Evolutionary conservation across 768 basidiomycete genomes (phyloP), one percentile per base, ranked within the genome.

Genomic region (Calocybe cyanea): DNA sequence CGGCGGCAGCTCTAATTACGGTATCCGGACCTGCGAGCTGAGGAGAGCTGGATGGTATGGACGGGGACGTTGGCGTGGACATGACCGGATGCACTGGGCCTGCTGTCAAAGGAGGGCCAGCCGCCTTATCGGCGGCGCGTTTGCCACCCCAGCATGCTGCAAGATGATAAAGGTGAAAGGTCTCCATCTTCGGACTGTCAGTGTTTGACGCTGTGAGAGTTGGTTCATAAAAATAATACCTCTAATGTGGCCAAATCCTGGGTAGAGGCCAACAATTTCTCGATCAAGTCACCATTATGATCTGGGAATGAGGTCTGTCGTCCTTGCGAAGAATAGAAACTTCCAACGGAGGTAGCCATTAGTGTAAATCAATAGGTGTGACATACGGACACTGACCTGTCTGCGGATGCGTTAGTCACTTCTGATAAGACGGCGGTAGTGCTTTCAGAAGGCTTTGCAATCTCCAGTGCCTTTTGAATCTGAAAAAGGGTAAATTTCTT

Each of bases 321-420:
- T 36, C 89, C 89, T 66, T 91, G 89, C 10, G 87, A 89, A 39
- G 87, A 88, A 67, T 91, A 91, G 66, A 90, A 90, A 59, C 87
- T 90, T 51, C 15, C 51, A 48, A 52, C 20, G 10, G 38, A 43
- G 48, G 17, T 3, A 43, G 9, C 6, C 11, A n/a, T 28, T 33
- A 46, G 33, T 46, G n/a, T n/a, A n/a, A n/a, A n/a, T n/a, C n/a
- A n/a, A n/a, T n/a, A n/a, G n/a, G n/a, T n/a, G n/a, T 44, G 37
- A 4, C 7, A 28, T 11, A 10, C 15, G 37, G 14, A 2, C 45
- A 39, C 59, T 41, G 55, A 84, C 85, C 86, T 88, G 63, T 92
- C 89, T 32, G 87, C 81, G 41, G 85, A 87, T n/a, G 87, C 88
- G 55, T 90, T 91, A 24, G 83, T 69, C 17, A 70, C 66, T 36